phyloP scores from a whole-genome alignment of 2,329 filamentous ascomycete genomes.

The Rachicladosporium sp. region DNA sequence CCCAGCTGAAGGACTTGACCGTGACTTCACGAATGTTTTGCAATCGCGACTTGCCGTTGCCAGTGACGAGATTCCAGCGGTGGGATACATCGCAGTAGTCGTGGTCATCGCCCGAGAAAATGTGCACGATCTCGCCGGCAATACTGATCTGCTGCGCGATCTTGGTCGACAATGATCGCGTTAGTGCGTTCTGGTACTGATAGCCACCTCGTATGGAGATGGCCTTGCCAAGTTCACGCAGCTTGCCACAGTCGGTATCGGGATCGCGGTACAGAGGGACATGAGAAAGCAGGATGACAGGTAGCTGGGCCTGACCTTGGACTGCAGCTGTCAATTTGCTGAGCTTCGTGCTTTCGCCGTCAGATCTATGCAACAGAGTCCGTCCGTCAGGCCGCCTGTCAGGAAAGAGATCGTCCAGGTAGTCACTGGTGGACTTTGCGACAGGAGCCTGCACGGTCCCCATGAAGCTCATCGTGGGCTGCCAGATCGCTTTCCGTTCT shows the following conservation, averaged over 20 bases:
- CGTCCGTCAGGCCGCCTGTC: no score
- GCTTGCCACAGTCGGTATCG: conserved; percentile 76
- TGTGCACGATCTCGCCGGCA: conserved; percentile 62
- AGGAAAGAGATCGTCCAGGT: conserved; percentile 34
- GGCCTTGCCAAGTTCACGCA: conserved; percentile 75
- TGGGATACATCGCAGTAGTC: conserved; percentile 92
- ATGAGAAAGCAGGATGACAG: conserved; percentile 80
- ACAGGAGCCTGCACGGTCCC: conserved; percentile 53
- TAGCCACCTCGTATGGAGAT: conserved; percentile 70
- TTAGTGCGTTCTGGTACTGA: conserved; percentile 93
- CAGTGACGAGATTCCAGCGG: conserved; percentile 28
- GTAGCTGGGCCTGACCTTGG: conserved; percentile 45
- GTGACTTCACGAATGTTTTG: conserved; percentile 60
- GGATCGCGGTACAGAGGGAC: conserved; percentile 75
- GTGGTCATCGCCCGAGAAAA: conserved; percentile 94
- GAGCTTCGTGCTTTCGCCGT: no score
- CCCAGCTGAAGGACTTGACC: conserved; percentile 89
- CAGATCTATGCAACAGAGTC: no score
- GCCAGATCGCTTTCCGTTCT: conserved; percentile 46
- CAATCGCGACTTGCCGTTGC: conserved; percentile 8
- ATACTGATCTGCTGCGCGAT: conserved; percentile 55
- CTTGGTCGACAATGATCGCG: conserved; percentile 59
- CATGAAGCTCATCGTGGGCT: conserved; percentile 65
- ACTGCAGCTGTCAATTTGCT: no score
- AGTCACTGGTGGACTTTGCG: conserved; percentile 53